A percentile compares a stretch with the other conserved stretches of the same genome.
These are phyloP conservation scores for Aspergillus pseudotamarii DNA, from an alignment of 2,329 filamentous ascomycete species.

Conservation along the genomic window DNA sequence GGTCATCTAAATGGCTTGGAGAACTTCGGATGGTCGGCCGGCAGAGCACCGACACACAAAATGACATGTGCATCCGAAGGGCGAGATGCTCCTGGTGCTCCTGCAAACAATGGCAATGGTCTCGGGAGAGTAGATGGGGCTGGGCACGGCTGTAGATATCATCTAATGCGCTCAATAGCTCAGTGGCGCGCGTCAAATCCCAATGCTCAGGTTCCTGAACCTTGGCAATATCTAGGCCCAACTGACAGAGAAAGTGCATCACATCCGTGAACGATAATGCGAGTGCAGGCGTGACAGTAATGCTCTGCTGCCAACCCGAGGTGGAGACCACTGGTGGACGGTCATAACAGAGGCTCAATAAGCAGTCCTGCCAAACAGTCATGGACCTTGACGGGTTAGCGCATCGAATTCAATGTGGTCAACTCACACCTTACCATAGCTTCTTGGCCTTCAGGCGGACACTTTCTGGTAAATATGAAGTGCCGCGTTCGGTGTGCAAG, in stretches of 20 bases:
- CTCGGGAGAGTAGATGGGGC: conserved; percentile 53
- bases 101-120: conserved; percentile 35
- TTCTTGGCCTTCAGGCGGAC: conserved; percentile 25
- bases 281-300: conserved; percentile 12
- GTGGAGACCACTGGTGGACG: conserved; percentile 34
- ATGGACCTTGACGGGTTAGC: conserved; percentile 26
- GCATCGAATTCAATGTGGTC: neutral
- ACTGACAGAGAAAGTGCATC: conserved; percentile 32
- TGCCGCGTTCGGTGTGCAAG: conserved; percentile 42
- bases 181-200: conserved; percentile 21
- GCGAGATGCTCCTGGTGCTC: conserved; percentile 60
- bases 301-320: conserved; percentile 26
- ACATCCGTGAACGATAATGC: conserved; percentile 30
- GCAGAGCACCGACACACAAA: conserved; percentile 59
- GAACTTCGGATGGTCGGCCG: conserved; percentile 55
- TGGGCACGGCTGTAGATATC: conserved; percentile 49
- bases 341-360: conserved; percentile 38
- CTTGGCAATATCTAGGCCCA: conserved; percentile 41
- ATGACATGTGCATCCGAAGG: conserved; percentile 58
- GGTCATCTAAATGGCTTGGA: conserved; percentile 5
- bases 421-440: conserved; percentile 24
- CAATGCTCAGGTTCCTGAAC: conserved; percentile 40
- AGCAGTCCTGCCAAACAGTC: conserved; percentile 40
- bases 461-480: conserved; percentile 26
- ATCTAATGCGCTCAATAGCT: conserved; percentile 48